These are phyloP conservation scores for Pichia nakasei DNA, from an alignment of 805 yeast genomes.

Conservation along the genomic window DNA sequence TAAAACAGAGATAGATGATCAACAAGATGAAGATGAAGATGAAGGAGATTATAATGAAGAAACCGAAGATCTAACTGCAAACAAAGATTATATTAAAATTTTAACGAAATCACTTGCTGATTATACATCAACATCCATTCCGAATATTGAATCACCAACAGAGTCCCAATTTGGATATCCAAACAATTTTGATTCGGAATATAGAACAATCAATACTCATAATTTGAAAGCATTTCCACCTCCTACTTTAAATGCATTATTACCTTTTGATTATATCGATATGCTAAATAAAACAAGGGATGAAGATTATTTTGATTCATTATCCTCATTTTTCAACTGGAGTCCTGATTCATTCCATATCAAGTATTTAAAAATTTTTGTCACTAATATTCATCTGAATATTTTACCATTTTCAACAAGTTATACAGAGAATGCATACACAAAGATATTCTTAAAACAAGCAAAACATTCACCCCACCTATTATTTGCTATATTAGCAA, in stretches of 20 bases:
- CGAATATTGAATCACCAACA: slow-evolving; percentile 2
- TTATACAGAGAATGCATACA: slow-evolving; percentile 26
- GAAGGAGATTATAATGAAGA: slow-evolving; percentile 2
- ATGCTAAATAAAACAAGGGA: slow-evolving; percentile 22
- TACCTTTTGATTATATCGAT: slow-evolving; percentile 21
- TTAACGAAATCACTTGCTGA: slow-evolving; percentile 16
- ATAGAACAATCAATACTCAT: not conserved
- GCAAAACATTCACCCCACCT: slow-evolving; percentile 48
- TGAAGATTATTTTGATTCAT: slow-evolving; percentile 17
- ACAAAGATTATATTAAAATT: slow-evolving; percentile 17
- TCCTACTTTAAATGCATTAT: not conserved
- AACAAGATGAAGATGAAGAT: slow-evolving; percentile 3
- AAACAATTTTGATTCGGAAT: too few relatives aligned
- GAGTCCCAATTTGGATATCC: not conserved
- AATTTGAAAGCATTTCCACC: slow-evolving; percentile 6
- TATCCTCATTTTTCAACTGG: slow-evolving; percentile 27
- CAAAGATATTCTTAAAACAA: slow-evolving; percentile 24
- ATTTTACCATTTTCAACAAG: slow-evolving; percentile 29
- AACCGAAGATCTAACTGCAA: slow-evolving; percentile 6
- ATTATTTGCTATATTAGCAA: slow-evolving; percentile 62
- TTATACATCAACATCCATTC: slow-evolving; percentile 2
- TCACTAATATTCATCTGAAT: slow-evolving; percentile 28
- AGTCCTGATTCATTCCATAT: slow-evolving; percentile 23
- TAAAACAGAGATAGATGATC: not conserved
- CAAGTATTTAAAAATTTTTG: slow-evolving; percentile 26